These are phyloP conservation scores for Fraxinus paxiana DNA, from an alignment of 305 asterid species.

Conservation along the genomic window DNA sequence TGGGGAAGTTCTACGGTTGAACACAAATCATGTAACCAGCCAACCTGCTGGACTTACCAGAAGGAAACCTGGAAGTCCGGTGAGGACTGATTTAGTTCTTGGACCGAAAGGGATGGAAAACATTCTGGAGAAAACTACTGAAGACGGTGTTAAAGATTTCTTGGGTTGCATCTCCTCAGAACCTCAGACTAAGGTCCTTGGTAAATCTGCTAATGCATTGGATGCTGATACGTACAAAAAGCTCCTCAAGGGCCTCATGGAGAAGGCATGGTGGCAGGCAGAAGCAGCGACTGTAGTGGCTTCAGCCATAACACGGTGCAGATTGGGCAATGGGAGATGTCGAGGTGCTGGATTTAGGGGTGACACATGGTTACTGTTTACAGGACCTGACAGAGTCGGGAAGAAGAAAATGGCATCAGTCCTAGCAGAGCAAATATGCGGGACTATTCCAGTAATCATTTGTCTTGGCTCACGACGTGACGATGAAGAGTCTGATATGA, in stretches of 20 bases:
- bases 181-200: conserved; percentile 49
- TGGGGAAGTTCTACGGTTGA: conserved; percentile 57
- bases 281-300: conserved; percentile 86
- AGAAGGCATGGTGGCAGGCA: conserved; percentile 93
- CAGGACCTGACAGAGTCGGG: conserved; percentile 78
- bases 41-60: conserved; percentile 27
- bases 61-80: conserved; percentile 61
- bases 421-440: conserved; percentile 67
- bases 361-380: conserved; percentile 69
- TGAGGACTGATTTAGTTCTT: conserved; percentile 74
- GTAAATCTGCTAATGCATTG: conserved; percentile 59
- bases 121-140: conserved; percentile 36
- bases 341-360: conserved; percentile 69
- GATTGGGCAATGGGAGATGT: conserved; percentile 69
- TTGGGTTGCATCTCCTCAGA: conserved; percentile 66
- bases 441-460: conserved; percentile 51
- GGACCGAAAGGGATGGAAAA: conserved; percentile 44
- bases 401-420: conserved; percentile 84
- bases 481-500: conserved; percentile 44
- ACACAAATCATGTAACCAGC: conserved; percentile 27
- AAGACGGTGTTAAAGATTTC: conserved; percentile 59
- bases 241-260: conserved; percentile 89
- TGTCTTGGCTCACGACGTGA: conserved; percentile 57
- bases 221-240: conserved; percentile 82
- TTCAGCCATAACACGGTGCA: conserved; percentile 66